These are phyloP conservation scores for Cutaneotrichosporon sp. DNA, from an alignment of 1,284 basidiomycete genomes.

Conservation along the genomic window DNA sequence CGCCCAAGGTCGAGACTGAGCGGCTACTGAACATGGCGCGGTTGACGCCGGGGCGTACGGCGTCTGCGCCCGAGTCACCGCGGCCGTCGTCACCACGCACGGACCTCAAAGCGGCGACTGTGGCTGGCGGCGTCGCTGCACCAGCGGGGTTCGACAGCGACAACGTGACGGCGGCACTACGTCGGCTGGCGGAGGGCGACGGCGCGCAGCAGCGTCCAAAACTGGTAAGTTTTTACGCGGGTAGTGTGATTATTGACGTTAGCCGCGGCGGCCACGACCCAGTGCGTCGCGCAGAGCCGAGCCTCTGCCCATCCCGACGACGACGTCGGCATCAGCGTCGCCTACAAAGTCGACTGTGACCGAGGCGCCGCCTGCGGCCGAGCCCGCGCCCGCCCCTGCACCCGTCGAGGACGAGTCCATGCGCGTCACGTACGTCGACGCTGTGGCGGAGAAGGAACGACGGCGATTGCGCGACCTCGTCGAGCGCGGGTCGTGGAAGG, in stretches of 20 bases:
- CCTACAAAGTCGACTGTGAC: neutral
- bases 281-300: too few species aligned
- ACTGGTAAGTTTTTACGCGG: slow-evolving; percentile 4
- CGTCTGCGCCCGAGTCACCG: neutral
- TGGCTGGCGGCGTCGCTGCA: neutral
- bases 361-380: neutral
- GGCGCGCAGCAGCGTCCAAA: slow-evolving; percentile 1
- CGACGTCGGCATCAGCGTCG: neutral
- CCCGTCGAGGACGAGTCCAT: slow-evolving; percentile 29
- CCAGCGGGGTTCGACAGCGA: neutral
- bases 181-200: slow-evolving; percentile 11
- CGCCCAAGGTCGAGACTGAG: slow-evolving; percentile 26
- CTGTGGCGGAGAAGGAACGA: slow-evolving; percentile 29
- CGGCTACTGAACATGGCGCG: slow-evolving; percentile 24
- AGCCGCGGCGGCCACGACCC: slow-evolving; percentile 10
- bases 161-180: slow-evolving; percentile 15
- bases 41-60: neutral
- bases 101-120: too few species aligned
- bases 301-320: neutral
- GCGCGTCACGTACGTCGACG: slow-evolving; percentile 33
- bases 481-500: too few species aligned
- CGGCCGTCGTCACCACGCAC: neutral
- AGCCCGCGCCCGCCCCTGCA: neutral
- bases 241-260: neutral
- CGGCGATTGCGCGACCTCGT: slow-evolving; percentile 16